Evolutionary conservation across 257 asterid genomes (phyloP), one percentile per base, ranked within the genome.

Genomic region (Solanum piurae): DNA sequence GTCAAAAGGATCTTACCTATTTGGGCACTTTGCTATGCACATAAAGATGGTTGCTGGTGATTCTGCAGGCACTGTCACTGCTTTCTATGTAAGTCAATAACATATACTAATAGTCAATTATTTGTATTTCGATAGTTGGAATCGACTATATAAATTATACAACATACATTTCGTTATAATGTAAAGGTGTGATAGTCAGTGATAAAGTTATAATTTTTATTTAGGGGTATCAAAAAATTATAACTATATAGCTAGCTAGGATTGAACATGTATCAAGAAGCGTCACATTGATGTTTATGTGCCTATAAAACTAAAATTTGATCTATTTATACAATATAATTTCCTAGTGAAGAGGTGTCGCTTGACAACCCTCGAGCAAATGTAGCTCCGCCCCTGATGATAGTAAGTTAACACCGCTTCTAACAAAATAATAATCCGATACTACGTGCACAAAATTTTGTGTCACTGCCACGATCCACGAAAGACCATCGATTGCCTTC

Each of bases 61-160:
- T 89, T 95, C 98, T 73, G 98, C 98, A 7, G 98, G 98, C 75
- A 95, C 98, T 38, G 98, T 95, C 25, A 95, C 98, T 74, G 98
- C 98, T 77, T 95, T 93, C 89, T 95, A 95, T 90, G 98, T 94
- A 88, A 90, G 95, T 85, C 23, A 33, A 23, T 5, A 37, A 12
- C 80, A 27, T 49, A 58, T 33, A 42, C 69, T 21, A 33, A 46
- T 23, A 73, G 13, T 34, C 9, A 73, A 36, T 73, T 34, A 21
- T 34, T 73, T 31, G 25, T 14, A 34, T 72, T 20, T 34, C 27
- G 14, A 72, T 72, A 9, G 14, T 72, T 18, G 14, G 2, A 9
- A 33, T 72, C 0, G 27, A 72, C 1, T 33, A 72, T 34, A 72
- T 72, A 72, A 71, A 31, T 18, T 7, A 71, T 29, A 71, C 3